Evolutionary conservation across 805 yeast species (phyloP), one percentile per base, ranked within the genome.

Genomic region (Myxozyma monticola): DNA sequence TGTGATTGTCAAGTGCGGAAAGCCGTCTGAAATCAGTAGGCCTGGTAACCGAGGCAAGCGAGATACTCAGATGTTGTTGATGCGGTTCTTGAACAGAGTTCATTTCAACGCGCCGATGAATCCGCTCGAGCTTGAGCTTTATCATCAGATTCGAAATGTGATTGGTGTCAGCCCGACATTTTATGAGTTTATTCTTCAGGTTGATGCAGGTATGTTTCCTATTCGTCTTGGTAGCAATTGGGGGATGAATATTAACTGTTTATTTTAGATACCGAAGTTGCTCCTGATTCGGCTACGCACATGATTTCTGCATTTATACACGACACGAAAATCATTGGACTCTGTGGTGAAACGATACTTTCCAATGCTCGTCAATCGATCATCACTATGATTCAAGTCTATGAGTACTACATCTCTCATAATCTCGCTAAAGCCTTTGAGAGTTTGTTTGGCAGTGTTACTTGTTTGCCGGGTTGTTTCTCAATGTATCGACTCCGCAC

Each of bases 21-120:
- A 80, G 26, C 81, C 83, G 2, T 76, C 73, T 9, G 84, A 80
- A 63, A 76, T 75, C 12, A 73, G 72, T 48, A 65, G 76, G 42
- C 84, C 84, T 12, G 84, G 84, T 54, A 80, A 80, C 65, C 73
- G 84, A 62, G 84, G 84, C 64, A 80, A 80, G 66, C 79, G 84
- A 62, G 84, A 80, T 61, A 77, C 84, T 15, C 84, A 80, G 64
- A 73, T 80, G 67, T 67, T 80, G 36, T 68, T 80, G 60, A 80
- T 80, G 84, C 69, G 81, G 12, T 80, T 79, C 68, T 67, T 80
- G 61, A 82, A 80, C 65, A 74, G 79, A 49, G 82, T 80, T 20
- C 81, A 79, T 66, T 78, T 78, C 60, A 79, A 79, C 58, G 72
- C 77, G 56, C 77, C 84, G 55, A 80, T 80, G 84, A 76, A 75